Base-by-base conservation (phyloP, 208 protist species). In the Wallacemonas collosoma region DNA sequence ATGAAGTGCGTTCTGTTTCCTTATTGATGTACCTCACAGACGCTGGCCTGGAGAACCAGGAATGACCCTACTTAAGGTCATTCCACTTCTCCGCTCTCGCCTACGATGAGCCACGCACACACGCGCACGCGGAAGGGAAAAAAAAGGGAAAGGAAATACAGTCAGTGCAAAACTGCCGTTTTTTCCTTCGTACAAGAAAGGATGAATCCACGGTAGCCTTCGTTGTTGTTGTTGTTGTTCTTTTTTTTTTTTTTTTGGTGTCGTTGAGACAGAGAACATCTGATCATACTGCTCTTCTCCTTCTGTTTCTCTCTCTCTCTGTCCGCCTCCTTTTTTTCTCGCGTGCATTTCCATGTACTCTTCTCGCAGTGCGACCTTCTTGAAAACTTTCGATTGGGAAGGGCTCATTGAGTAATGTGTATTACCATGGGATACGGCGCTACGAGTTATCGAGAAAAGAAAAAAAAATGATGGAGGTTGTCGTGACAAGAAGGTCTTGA, bases 111-210 rank as follows among this genome's bases (percentile, higher is more conserved):
- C 8, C 45, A 50, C 45, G 45, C 45, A 50, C 45, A 50, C 45
- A 50, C 6, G 45, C 6, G 12, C 8, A 50, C 6, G 45, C 45
- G 45, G 12, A 50, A 6, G 45, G 12, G 0, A 50, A 57, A 57
- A 57, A 15, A 35, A 17, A n/a, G 53, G 11, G 15, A 35, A 57
- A n/a, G 15, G 14, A 8, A 17, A n/a, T 1, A 63, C 17, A 45
- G n/a, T 26, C 8, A 45, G n/a, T 45, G 44, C 38, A n/a, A 63
- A 4, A 38, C 5, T 68, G 7, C 39, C 9, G 6, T 68, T 68
- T 36, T 53, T 47, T 69, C 64, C 47, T 54, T 69, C 43, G 45
- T 69, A 58, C 45, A 69, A 69, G 64, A 54, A 69, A 38, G n/a
- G 57, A 17, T 47, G 64, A n/a, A 15, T 67, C 12, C 8, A 50